Conservation (phyloP, 306 rosid species). For the Cucurbita pepo region DNA sequence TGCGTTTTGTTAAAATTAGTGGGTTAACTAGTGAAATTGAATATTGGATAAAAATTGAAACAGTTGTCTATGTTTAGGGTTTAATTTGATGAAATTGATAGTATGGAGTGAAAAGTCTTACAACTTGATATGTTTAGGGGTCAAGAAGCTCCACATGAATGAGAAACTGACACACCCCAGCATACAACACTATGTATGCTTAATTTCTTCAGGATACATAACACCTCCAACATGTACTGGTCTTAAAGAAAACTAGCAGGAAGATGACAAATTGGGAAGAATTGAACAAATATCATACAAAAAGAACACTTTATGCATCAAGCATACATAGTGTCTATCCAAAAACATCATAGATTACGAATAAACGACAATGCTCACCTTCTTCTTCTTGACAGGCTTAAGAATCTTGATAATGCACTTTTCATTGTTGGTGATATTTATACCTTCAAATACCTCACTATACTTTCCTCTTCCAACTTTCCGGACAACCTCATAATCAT, state of each 20-base stretch:
- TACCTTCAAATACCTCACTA: conserved; percentile 93
- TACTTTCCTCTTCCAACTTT: conserved; percentile 92
- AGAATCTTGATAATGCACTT: conserved; percentile 90
- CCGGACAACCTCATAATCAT: conserved; percentile 91
- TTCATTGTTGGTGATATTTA: conserved; percentile 74
- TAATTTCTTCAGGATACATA: not conserved
- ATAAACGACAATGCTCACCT: conserved; percentile 1
- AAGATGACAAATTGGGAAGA: not conserved
- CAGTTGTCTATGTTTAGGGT: too few species aligned
- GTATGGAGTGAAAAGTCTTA: too few species aligned
- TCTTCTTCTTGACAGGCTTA: conserved; percentile 98
- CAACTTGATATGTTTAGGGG: too few species aligned
- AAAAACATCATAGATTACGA: not conserved
- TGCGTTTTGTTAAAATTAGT: too few species aligned
- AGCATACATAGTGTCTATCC: not conserved
- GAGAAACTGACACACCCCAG: too few species aligned
- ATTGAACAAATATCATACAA: not conserved
- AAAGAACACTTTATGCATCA: not conserved
- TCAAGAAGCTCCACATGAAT: too few species aligned
- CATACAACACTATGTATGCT: too few species aligned
- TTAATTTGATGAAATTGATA: too few species aligned
- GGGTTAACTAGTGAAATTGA: too few species aligned
- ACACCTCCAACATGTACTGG: not conserved
- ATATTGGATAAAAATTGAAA: too few species aligned
- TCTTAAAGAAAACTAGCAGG: not conserved